phyloP scores from a whole-genome alignment of 2,329 filamentous ascomycete species.

The Chaetomiaceae sp. region DNA sequence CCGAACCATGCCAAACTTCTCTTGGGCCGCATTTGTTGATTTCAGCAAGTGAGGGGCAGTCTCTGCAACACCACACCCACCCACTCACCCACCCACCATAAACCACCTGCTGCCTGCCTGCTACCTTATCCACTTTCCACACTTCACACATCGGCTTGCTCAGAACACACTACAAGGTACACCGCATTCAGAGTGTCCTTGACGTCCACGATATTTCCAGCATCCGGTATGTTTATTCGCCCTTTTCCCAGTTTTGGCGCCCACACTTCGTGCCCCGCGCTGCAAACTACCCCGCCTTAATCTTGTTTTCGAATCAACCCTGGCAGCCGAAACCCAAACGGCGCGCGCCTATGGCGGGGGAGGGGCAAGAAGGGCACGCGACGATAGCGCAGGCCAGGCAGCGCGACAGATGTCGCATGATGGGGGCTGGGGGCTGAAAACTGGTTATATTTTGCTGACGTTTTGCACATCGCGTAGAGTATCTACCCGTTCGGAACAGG shows the following conservation, averaged over 20 bases:
- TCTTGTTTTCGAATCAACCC: background rate
- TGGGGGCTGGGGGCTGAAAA: too few species aligned
- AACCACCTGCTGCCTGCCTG: conserved; percentile 5
- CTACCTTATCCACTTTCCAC: conserved; percentile 11
- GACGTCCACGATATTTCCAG: background rate
- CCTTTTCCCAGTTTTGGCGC: background rate
- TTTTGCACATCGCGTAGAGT: too few species aligned
- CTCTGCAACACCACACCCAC: conserved; percentile 11
- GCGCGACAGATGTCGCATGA: too few species aligned
- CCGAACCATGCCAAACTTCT: conserved; percentile 10
- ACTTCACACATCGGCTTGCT: background rate
- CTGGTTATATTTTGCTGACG: too few species aligned
- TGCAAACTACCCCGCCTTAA: background rate
- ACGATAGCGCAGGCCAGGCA: too few species aligned
- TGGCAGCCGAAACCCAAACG: background rate
- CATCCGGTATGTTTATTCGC: conserved; percentile 2
- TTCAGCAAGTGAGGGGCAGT: conserved; percentile 21
- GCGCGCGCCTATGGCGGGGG: background rate
- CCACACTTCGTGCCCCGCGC: background rate
- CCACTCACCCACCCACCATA: conserved; percentile 2
- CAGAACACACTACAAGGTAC: background rate
- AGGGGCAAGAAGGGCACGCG: too few species aligned
- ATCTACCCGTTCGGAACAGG: too few species aligned
- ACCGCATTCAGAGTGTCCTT: background rate
- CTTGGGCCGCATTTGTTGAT: conserved; percentile 20